phyloP scores from a whole-genome alignment of 768 basidiomycete genomes.

The Termitomyces sp. region DNA sequence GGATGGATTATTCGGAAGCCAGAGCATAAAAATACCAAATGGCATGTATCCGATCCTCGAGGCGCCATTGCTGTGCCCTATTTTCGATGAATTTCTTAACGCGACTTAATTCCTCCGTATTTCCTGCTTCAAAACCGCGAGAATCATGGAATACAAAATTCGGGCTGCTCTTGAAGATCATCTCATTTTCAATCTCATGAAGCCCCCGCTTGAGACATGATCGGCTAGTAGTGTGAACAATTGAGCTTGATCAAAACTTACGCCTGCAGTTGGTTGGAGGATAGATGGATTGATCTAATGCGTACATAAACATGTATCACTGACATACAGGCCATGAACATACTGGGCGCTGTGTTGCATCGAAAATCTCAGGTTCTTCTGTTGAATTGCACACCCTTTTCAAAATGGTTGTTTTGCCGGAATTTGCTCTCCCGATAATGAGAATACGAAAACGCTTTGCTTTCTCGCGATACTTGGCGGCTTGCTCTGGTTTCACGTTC shows the following conservation, averaged over 20 bases:
- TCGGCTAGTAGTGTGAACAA: too few species aligned
- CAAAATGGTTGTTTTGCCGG: conserved; percentile 36
- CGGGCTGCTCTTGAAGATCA: conserved; percentile 10
- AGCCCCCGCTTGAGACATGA: conserved; percentile 3
- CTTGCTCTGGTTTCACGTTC: background rate
- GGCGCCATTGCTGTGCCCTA: background rate
- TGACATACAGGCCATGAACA: background rate
- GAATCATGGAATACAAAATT: conserved; percentile 11
- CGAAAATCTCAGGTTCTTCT: conserved; percentile 25
- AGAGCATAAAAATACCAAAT: conserved; percentile 9
- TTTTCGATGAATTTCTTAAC: conserved; percentile 7
- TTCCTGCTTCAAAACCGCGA: conserved; percentile 15
- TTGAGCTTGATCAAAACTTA: too few species aligned
- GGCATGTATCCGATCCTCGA: conserved; percentile 12
- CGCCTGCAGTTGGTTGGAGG: background rate
- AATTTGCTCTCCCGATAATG: conserved; percentile 34
- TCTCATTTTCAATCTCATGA: conserved; percentile 11
- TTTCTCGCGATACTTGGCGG: conserved; percentile 12
- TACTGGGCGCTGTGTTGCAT: conserved; percentile 16
- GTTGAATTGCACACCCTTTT: conserved; percentile 30
- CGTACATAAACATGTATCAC: background rate
- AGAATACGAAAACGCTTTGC: conserved; percentile 30
- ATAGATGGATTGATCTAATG: background rate
- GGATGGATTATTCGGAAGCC: too few species aligned
- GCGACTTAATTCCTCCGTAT: background rate